A percentile compares a stretch with the other conserved stretches of the same genome.
Evolutionary conservation across 2,329 filamentous ascomycete species (phyloP).

Genomic region (Xylariaceae sp.): DNA sequence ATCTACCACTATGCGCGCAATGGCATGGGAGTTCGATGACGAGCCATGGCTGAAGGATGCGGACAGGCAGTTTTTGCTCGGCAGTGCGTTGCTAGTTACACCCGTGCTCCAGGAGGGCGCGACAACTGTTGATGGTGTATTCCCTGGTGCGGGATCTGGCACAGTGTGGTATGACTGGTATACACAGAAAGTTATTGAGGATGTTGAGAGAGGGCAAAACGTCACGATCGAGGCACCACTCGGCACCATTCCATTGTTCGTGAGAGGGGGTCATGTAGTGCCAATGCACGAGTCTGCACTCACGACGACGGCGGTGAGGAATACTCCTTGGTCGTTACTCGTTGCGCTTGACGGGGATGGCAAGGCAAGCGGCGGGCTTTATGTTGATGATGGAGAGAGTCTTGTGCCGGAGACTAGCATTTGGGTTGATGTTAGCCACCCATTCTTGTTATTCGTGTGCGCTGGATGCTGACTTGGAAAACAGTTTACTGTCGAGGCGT

Average conservation of each 20-base stretch:
- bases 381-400: conserved; percentile 74
- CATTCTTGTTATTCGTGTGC: neutral
- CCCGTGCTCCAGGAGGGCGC: conserved; percentile 65
- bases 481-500: conserved; percentile 41
- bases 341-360: conserved; percentile 57
- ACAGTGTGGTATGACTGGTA: conserved; percentile 80
- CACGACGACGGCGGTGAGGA: conserved; percentile 62
- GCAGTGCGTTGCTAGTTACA: conserved; percentile 61
- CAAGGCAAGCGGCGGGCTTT: conserved; percentile 59
- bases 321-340: conserved; percentile 65
- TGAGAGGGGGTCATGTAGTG: conserved; percentile 66
- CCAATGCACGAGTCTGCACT: conserved; percentile 66
- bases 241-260: conserved; percentile 68
- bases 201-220: conserved; percentile 35
- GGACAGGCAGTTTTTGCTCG: conserved; percentile 71
- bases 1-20: conserved; percentile 68
- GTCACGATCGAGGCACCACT: conserved; percentile 46
- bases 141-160: conserved; percentile 61
- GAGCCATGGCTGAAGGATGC: conserved; percentile 65
- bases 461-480: conserved; percentile 40
- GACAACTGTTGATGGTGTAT: conserved; percentile 62
- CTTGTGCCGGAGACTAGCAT: conserved; percentile 54
- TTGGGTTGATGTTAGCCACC: conserved; percentile 44
- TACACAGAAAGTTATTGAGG: conserved; percentile 53
- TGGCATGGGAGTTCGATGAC: conserved; percentile 72